Base-by-base conservation (phyloP, 2,329 filamentous ascomycete species). In the Aspergillus brunneoviolaceus region DNA sequence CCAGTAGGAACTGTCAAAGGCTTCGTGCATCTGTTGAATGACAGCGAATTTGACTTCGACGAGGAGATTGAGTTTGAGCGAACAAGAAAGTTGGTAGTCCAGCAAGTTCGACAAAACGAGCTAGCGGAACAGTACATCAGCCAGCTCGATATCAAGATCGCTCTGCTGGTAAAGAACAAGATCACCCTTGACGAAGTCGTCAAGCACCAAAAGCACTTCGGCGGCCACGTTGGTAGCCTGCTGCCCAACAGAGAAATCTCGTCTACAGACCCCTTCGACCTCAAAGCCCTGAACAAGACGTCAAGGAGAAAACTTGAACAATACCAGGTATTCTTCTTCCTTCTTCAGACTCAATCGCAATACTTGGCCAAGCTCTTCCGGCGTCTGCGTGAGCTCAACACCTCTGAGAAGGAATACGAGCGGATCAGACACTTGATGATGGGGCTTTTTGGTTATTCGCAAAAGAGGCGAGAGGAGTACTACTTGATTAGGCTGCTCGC, bases 11-110 rank as follows among this genome's bases (percentile, higher is more conserved):
- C 96, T 0, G 91, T 99, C 72, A 97, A 98, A 81, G 96, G 96
- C 73, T 99, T 99, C 74, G 92, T 99, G 2, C 95, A 99, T 75
- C 83, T 99, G 42, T 87, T 99, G 59, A 99, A 98, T 70, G 95
- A 99, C 76, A 98, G 92, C 70, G 94, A 97, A 72, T 96, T 99
- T 70, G 95, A 99, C 74, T 99, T 99, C 77, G 96, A 99, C 72
- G 94, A 98, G 74, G 95, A 99, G 74, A 89, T 99, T 55, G 95
- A 99, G 73, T 97, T 98, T 67, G 95, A 99, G 76, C 87, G 93
- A 51, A 82, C 98, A 72, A 87, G 96, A 56, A 97, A 98, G 81
- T 96, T 91, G 4, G 95, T 99, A 16, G 93, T 99, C 6, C 93
- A 98, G 72, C 93, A 98, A 73, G 95, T 99, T 10, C 89, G 94